These are phyloP conservation scores for Cicer judaicum DNA, from an alignment of 306 rosid species.

Conservation along the genomic window DNA sequence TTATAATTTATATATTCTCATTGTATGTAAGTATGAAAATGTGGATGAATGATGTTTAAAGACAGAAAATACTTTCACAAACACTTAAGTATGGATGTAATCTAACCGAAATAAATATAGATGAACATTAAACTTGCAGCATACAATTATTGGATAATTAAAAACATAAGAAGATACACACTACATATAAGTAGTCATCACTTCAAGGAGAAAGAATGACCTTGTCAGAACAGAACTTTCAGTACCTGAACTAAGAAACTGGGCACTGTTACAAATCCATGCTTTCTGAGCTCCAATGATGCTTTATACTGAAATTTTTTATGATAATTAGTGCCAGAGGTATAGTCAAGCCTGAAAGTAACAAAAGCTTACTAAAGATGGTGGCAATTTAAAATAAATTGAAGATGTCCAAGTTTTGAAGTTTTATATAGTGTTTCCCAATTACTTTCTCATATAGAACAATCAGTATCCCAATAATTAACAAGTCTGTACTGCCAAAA, in stretches of 20 bases:
- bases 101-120: conserved; percentile 13
- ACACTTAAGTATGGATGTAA: conserved; percentile 5
- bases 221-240: conserved; percentile 31
- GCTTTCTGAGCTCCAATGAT: conserved; percentile 73
- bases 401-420: conserved; percentile 27
- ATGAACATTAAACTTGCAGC: conserved; percentile 32
- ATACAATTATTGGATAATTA: conserved; percentile 5
- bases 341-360: conserved; percentile 18
- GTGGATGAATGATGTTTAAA: conserved; percentile 9
- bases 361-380: conserved; percentile 8
- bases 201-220: conserved; percentile 28
- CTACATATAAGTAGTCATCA: conserved; percentile 14
- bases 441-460: conserved; percentile 26
- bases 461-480: conserved; percentile 9
- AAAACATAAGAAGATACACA: conserved; percentile 9
- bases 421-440: conserved; percentile 15
- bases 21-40: background rate
- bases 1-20: conserved; percentile 30
- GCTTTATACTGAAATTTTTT: conserved; percentile 79
- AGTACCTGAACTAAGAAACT: conserved; percentile 80
- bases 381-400: conserved; percentile 9
- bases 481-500: conserved; percentile 1
- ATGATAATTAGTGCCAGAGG: conserved; percentile 32
- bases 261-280: conserved; percentile 76
- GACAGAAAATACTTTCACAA: conserved; percentile 22